Evolutionary conservation across 2,329 filamentous ascomycete species (phyloP).

Genomic region (Orbilia ellipsospora): DNA sequence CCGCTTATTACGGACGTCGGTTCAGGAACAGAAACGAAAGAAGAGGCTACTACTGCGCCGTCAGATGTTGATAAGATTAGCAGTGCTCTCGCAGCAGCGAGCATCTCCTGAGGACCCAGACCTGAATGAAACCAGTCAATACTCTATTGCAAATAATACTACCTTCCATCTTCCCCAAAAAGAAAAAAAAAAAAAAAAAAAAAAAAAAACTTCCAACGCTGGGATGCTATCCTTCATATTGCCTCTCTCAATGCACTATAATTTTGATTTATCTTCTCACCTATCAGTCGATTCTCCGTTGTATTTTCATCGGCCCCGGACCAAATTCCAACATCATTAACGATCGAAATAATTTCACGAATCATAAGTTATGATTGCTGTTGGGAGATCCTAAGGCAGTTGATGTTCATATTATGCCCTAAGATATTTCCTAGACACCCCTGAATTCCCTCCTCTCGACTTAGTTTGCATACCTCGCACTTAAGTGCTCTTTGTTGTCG

Average conservation of each 20-base stretch:
- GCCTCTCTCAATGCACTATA: too few species aligned
- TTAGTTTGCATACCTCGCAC: neutral
- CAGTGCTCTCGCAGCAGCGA: slow-evolving; percentile 44
- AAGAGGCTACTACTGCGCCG: slow-evolving; percentile 3
- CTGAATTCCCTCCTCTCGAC: too few species aligned
- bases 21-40: slow-evolving; percentile 29
- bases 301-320: neutral
- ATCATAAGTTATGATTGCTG: slow-evolving; percentile 43
- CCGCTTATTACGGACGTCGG: slow-evolving; percentile 13
- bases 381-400: slow-evolving; percentile 20
- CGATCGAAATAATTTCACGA: slow-evolving; percentile 44
- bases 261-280: too few species aligned
- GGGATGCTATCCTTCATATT: too few species aligned
- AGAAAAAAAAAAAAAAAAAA: too few species aligned
- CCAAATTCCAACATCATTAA: slow-evolving; percentile 16
- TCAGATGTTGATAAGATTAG: slow-evolving; percentile 44
- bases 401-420: neutral
- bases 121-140: neutral
- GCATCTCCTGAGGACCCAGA: slow-evolving; percentile 25
- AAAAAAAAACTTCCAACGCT: too few species aligned
- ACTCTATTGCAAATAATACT: neutral
- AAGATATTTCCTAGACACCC: too few species aligned
- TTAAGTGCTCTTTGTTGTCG: neutral
- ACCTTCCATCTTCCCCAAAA: too few species aligned
- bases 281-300: neutral